Conservation (phyloP, 108 stramenopile species). For the Fistulifera solaris region DNA sequence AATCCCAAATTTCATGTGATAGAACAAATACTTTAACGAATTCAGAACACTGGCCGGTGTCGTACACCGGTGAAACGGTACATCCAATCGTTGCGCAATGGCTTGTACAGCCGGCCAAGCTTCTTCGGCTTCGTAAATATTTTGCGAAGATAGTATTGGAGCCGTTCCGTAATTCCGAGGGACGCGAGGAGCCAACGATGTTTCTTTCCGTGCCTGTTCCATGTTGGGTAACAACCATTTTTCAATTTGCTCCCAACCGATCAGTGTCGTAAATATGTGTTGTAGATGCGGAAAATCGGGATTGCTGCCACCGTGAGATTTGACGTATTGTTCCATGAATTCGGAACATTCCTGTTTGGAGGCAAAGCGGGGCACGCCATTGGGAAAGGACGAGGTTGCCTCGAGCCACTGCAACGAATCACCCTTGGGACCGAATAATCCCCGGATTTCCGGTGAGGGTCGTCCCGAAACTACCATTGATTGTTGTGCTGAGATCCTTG, state of each 20-base stretch:
- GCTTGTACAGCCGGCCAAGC: conserved; percentile 40
- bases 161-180: conserved; percentile 43
- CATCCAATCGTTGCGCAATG: conserved; percentile 70
- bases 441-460: conserved; percentile 56
- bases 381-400: conserved; percentile 60
- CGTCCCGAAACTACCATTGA: too few species aligned
- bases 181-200: conserved; percentile 37
- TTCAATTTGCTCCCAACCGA: conserved; percentile 81
- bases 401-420: conserved; percentile 76
- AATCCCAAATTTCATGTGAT: conserved; percentile 99
- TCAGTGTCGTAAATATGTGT: conserved; percentile 84
- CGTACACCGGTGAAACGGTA: conserved; percentile 76
- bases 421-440: conserved; percentile 72
- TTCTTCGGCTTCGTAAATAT: conserved; percentile 60
- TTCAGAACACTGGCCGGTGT: conserved; percentile 64
- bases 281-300: conserved; percentile 71
- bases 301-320: conserved; percentile 66
- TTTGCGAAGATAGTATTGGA: conserved; percentile 32
- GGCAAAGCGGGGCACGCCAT: conserved; percentile 79
- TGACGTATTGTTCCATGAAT: conserved; percentile 73
- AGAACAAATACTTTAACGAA: conserved; percentile 92
- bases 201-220: conserved; percentile 67
- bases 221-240: conserved; percentile 60
- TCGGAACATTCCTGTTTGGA: conserved; percentile 50
- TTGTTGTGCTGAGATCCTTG: conserved; percentile 1